Conservation (phyloP, 2,329 filamentous ascomycete species). For the Penicillium sp. region DNA sequence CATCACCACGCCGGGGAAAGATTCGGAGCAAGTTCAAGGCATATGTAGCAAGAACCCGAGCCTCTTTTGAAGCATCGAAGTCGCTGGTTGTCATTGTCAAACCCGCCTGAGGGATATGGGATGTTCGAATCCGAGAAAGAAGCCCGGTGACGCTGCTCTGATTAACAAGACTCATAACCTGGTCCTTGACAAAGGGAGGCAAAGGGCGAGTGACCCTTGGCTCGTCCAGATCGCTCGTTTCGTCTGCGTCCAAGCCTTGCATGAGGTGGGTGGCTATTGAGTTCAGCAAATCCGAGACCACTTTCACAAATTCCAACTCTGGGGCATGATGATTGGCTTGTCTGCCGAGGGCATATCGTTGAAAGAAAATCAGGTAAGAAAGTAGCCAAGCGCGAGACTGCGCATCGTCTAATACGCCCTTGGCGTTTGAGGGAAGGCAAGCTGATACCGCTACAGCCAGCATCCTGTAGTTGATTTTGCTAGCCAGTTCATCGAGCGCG, state of each 20-base stretch:
- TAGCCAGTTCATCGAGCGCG: constrained; percentile 42
- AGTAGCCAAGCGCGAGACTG: constrained; percentile 54
- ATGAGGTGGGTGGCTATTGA: constrained; percentile 54
- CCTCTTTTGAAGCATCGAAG: constrained; percentile 51
- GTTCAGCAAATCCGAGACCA: constrained; percentile 54
- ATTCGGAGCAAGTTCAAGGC: constrained; percentile 78
- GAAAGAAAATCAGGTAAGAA: constrained; percentile 57
- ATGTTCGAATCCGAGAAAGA: constrained; percentile 44
- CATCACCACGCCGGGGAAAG: constrained; percentile 75
- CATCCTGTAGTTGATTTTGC: constrained; percentile 50
- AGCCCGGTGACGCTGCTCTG: constrained; percentile 67
- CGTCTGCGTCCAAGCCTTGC: constrained; percentile 44
- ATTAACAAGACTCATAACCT: constrained; percentile 68
- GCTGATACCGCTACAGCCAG: constrained; percentile 38
- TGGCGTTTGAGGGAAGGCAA: constrained; percentile 25
- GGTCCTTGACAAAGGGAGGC: constrained; percentile 56
- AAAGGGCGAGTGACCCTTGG: constrained; percentile 30
- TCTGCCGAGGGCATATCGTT: constrained; percentile 45
- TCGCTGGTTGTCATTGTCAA: constrained; percentile 19
- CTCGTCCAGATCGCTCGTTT: constrained; percentile 26
- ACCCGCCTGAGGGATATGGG: constrained; percentile 22
- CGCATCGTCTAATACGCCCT: constrained; percentile 32
- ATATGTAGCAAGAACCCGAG: constrained; percentile 76
- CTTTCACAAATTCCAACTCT: constrained; percentile 53
- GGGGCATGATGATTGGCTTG: constrained; percentile 39